Base-by-base conservation (phyloP, 257 asterid genomes). In the Ocimum tenuiflorum region DNA sequence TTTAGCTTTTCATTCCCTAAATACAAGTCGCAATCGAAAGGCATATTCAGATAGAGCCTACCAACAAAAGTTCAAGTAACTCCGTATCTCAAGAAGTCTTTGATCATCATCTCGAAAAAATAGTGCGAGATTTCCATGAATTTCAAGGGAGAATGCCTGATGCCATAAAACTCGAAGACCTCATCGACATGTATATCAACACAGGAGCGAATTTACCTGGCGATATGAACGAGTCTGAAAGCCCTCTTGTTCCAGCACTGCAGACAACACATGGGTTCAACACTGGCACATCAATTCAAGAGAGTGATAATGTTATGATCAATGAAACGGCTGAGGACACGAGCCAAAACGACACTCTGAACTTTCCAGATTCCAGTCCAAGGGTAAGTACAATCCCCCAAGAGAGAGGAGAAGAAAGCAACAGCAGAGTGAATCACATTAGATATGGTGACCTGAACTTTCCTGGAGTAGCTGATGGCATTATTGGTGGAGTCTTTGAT, bases 71-170 rank as follows among this genome's bases (percentile, higher is more conserved):
- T 7, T 29, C 42, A 57, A 67, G 58, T 14, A 55, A 60, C 63
- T 23, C 33, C n/a, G 73, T 38, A 27, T 22, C 31, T n/a, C 61
- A 58, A 41, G 74, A 80, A 57, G 35, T 51, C 33, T 53, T 63
- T 0, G 75, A 78, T 5, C 67, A 66, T 13, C 52, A 19, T 15
- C 47, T 78, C 10, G 84, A 69, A 14, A 52, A 57, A 17, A 36
- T 84, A 8, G 60, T 41, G 31, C 80, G 41, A 50, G 84, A 72
- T 65, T 82, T 81, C 71, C 45, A 58, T 7, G 73, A 83, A 39
- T 77, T 76, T 58, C 17, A 51, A 23, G 77, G 72, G 63, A 67
- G 39, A 48, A 43, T 62, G 35, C 14, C 19, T 35, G 70, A 18
- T 11, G 8, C 50, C 51, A 61, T 61, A 23, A 50, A 65, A 43